A percentile compares a stretch with the other conserved stretches of the same genome.
These are phyloP conservation scores for Colletotrichum brevisporum DNA, from an alignment of 2,329 filamentous ascomycete genomes.

Conservation along the genomic window DNA sequence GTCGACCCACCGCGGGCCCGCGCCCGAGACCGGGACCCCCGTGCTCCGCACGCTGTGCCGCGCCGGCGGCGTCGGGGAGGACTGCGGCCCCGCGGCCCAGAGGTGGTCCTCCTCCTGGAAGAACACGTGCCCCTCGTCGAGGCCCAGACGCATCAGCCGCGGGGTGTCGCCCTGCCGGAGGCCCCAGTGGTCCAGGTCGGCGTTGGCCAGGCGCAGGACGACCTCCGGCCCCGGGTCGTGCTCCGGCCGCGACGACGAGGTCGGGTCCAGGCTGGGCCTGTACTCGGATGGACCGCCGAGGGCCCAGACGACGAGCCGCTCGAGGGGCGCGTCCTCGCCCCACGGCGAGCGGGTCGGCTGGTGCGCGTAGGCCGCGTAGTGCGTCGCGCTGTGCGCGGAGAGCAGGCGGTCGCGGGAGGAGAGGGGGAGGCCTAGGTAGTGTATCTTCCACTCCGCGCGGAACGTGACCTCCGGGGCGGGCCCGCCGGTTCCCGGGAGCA, in stretches of 20 bases:
- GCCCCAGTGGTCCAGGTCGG: constrained; percentile 65
- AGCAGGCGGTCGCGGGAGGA: constrained; percentile 73
- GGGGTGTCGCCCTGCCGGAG: constrained; percentile 68
- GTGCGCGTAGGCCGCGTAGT: constrained; percentile 75
- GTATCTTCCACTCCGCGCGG: constrained; percentile 73
- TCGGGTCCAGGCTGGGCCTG: constrained; percentile 64
- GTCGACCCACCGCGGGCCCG: constrained; percentile 65
- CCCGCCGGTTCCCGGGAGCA: not conserved
- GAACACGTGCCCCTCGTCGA: constrained; percentile 66
- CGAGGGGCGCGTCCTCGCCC: constrained; percentile 69
- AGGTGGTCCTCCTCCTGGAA: constrained; percentile 69
- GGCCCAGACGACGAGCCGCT: constrained; percentile 72
- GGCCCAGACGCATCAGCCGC: constrained; percentile 61
- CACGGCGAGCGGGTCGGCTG: constrained; percentile 69
- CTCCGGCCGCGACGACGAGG: constrained; percentile 5
- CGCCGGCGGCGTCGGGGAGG: constrained; percentile 54
- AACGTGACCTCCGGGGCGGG: constrained; percentile 55
- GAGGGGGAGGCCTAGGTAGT: constrained; percentile 68
- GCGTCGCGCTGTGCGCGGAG: constrained; percentile 70
- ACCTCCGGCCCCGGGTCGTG: constrained; percentile 46
- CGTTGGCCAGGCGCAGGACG: constrained; percentile 63
- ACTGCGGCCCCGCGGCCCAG: constrained; percentile 63
- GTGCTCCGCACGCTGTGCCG: constrained; percentile 63
- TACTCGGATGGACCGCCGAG: constrained; percentile 65
- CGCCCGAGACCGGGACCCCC: constrained; percentile 65